Base-by-base conservation (phyloP, 805 yeast species). In the Starmerella scarabaei region DNA sequence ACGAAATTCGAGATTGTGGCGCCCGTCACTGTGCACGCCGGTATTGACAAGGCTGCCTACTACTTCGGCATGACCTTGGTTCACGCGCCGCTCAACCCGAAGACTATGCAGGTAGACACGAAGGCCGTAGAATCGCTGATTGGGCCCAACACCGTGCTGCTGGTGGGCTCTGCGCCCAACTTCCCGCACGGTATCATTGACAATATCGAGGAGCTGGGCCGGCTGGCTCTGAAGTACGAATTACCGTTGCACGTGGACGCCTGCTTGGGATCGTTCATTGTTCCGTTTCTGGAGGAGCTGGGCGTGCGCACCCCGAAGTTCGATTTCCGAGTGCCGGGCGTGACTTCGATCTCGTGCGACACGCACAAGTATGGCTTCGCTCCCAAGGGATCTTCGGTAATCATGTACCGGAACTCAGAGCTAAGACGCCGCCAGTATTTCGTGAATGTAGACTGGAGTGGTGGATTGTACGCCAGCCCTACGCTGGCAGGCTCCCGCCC, bases 291-390 rank as follows among this genome's bases (percentile, higher is more conserved):
- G 63, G 75, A 73, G 43, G 71, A 72, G 42, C 71, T 84, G 2
- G 80, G 80, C 2, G 14, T 28, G 6, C 27, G 30, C 14, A 36
- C 35, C 3, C 79, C 80, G 5, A 54, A 63, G 11, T 86, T 88
- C 61, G 97, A 91, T 58, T 88, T 88, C 63, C 65, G 88, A 48
- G 68, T 84, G 2, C 79, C 83, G 1, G 91, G 69, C 24, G 97
- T 91, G n/a, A 91, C 97, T 1, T 85, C 96, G 2, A 88, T 88
- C 42, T 82, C 94, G n/a, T 91, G 97, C 62, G 98, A 88, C 58
- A 88, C 98, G n/a, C 98, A 88, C 66, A 88, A 88, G 60, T 88
- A 88, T 56, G 98, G 97, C 1, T 91, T 88, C 67, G 96, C 97
- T 7, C 98, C 98, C 30, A 88, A 88, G 61, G 98, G 98, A 8